Base-by-base conservation (phyloP, 2,329 filamentous ascomycete species). In the Xylaria sp. region DNA sequence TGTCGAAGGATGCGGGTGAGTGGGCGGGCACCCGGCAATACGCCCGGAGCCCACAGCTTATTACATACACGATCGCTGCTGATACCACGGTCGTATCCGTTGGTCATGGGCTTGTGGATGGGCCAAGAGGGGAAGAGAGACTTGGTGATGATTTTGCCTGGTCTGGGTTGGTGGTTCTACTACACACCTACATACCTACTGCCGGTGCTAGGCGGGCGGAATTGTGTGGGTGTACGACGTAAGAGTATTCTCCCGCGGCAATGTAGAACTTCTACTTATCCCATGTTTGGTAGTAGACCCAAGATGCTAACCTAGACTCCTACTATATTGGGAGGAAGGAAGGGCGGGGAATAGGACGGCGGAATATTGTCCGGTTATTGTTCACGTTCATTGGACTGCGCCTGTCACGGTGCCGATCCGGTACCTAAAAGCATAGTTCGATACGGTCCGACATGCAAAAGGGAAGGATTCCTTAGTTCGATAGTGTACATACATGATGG, bases 11-110 rank as follows among this genome's bases (percentile, higher is more conserved):
- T 34, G 30, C 23, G 30, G 50, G 18, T 13, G 30, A 23, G 50
- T 55, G 25, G 39, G 57, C 20, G 45, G 28, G 43, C 41, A 13
- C n/a, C 34, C 13, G 25, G 20, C 12, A 30, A 12, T 50, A 50
- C 39, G 53, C 46, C 43, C 43, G 52, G 55, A 32, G 18, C 46
- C 23, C 23, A 28, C 34, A 30, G 60, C 50, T 59, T 55, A 18
- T 45, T 55, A 50, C 46, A 50, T 62, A 56, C 43, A 65, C 66
- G 59, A 66, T 62, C 32, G 48, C 59, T 62, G 63, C 63, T 48
- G 63, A 69, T 69, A 41, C 36, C 20, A 66, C 55, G 45, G 67
- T 69, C 18, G 67, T 66, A 66, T 69, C 43, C 41, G 55, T 63
- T 66, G 59, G 67, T 66, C 59, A 66, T 41, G 45, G 46, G 25